Evolutionary conservation across 2,329 filamentous ascomycete genomes (phyloP).

Genomic region (Xylaria sp.): DNA sequence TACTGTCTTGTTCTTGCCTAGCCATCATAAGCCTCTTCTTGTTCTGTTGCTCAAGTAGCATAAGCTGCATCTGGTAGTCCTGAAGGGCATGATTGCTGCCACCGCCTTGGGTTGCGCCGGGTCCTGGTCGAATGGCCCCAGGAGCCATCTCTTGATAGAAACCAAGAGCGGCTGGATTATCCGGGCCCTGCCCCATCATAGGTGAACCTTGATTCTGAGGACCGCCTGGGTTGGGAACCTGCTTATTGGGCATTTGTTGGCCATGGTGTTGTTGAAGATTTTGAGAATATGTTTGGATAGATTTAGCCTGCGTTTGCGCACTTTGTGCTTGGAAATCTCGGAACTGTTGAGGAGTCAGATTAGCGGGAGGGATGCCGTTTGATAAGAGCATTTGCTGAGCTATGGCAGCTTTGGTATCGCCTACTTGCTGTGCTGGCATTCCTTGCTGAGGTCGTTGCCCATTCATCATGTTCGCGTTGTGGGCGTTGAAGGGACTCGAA

Average conservation of each 20-base stretch:
- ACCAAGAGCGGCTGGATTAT: slow-evolving; percentile 61
- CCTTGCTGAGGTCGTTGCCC: slow-evolving; percentile 70
- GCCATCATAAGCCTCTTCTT: slow-evolving; percentile 87
- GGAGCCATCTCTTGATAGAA: slow-evolving; percentile 68
- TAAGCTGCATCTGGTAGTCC: slow-evolving; percentile 89
- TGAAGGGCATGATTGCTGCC: slow-evolving; percentile 80
- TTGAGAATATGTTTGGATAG: slow-evolving; percentile 85
- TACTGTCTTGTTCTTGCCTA: slow-evolving; percentile 76
- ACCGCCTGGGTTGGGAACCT: slow-evolving; percentile 73
- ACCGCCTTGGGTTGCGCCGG: slow-evolving; percentile 52
- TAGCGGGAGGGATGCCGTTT: slow-evolving; percentile 77
- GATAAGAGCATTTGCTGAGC: slow-evolving; percentile 66
- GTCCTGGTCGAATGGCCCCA: slow-evolving; percentile 62
- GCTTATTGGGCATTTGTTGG: slow-evolving; percentile 79
- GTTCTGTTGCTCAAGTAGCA: slow-evolving; percentile 86
- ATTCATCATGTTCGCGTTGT: slow-evolving; percentile 74
- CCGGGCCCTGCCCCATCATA: slow-evolving; percentile 77
- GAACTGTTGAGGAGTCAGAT: slow-evolving; percentile 78
- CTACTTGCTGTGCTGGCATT: slow-evolving; percentile 73
- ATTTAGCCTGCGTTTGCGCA: slow-evolving; percentile 75
- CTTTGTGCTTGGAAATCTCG: slow-evolving; percentile 63
- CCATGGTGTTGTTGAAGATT: slow-evolving; percentile 84
- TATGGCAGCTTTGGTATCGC: slow-evolving; percentile 51
- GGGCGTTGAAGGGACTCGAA: slow-evolving; percentile 72
- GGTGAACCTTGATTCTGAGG: slow-evolving; percentile 81